Evolutionary conservation across 371 early-diverging fungal species (phyloP), one percentile per base, ranked within the genome.

Genomic region (Umbelopsis sp.): DNA sequence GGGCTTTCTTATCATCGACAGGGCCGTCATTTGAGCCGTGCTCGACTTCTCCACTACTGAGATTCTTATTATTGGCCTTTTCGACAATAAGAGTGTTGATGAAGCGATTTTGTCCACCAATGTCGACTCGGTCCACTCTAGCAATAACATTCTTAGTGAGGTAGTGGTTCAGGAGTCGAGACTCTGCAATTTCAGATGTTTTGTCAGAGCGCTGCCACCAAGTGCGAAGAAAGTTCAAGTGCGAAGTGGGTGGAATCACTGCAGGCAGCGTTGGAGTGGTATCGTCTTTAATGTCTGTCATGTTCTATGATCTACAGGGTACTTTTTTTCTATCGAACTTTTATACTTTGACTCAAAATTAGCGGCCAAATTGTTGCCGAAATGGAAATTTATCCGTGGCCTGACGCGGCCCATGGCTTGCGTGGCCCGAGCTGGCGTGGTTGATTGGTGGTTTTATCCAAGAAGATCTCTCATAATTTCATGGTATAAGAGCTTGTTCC

Each of bases 151-250:
- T 29, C 70, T 66, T 41, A 70, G 72, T 5, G 71, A 74, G 10
- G 69, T 74, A 37, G 72, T 63, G 18, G 74, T 67, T 41, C 57
- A 86, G 71, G 12, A 86, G 68, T 37, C 86, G 76, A 18, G 79
- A 78, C 70, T 86, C 83, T 11, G 86, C 80, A 25, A 80, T 75
- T 64, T 76, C 77, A 0, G 80, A 72, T 0, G 84, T 80, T 35
- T 70, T 75, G 48, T 81, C 84, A 9, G 83, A 81, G 32, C 82
- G 73, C 3, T 81, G 74, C 80, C 79, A 84, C 86, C 86, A 86
- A 50, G 76, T 75, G 22, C 72, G 72, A 29, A 82, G 50, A 67
- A 82, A 80, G 67, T 84, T 80, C 0, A 80, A 57, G 44, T 72
- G 72, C 10, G 78, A 70, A 8, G 85, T 84, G 4, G 81, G 82